phyloP scores from a whole-genome alignment of 2,329 filamentous ascomycete species.

The Penicillium brasilianum region DNA sequence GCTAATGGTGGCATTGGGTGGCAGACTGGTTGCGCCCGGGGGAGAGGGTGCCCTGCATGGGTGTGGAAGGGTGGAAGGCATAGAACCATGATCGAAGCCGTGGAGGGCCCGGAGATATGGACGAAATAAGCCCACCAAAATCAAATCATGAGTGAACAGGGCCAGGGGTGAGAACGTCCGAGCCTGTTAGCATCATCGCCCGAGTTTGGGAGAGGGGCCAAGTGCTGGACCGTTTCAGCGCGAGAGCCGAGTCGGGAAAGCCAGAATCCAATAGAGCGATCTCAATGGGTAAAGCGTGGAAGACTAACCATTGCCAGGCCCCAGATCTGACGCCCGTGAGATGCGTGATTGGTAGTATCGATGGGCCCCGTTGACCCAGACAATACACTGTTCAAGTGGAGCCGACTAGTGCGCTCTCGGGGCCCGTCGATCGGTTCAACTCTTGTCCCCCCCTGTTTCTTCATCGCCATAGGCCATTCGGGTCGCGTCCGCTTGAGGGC shows the following conservation, averaged over 20 bases:
- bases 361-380: not conserved
- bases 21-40: too few relatives aligned
- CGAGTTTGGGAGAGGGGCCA: not conserved
- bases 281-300: constrained; percentile 15
- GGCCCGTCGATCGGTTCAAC: constrained; percentile 19
- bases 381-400: not conserved
- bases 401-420: constrained; percentile 1
- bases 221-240: not conserved
- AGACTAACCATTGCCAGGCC: constrained; percentile 19
- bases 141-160: not conserved
- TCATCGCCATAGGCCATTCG: constrained; percentile 23
- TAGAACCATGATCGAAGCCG: constrained; percentile 19
- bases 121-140: not conserved
- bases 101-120: not conserved
- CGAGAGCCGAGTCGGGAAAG: constrained; percentile 8
- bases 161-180: not conserved
- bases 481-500: not conserved
- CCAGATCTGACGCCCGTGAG: constrained; percentile 1
- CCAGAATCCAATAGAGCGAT: constrained; percentile 20
- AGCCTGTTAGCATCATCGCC: not conserved
- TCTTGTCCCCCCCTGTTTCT: constrained; percentile 17
- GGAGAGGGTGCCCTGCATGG: too few relatives aligned
- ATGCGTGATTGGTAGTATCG: constrained; percentile 9
- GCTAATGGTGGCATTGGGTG: not conserved
- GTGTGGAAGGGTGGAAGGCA: constrained; percentile 2